Percentiles rank a stretch among this genome's conserved stretches.
Evolutionary conservation across 768 basidiomycete genomes (phyloP).

Genomic region (Psilocybe sp.): DNA sequence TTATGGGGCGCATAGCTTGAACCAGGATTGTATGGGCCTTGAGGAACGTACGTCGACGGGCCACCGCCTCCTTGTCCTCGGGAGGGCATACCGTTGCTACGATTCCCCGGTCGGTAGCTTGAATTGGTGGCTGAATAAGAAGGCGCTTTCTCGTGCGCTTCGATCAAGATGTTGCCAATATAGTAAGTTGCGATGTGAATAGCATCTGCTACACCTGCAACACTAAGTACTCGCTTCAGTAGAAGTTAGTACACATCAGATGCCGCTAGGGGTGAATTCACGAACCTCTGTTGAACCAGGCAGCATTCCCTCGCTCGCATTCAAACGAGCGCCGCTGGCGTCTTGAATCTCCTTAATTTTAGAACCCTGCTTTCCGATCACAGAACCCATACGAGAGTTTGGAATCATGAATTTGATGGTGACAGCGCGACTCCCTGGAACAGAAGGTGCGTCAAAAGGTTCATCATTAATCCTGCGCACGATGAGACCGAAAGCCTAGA

Average conservation of each 20-base stretch:
- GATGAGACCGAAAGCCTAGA: slow-evolving; percentile 95
- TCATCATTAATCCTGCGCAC: slow-evolving; percentile 99
- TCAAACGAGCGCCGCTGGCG: slow-evolving; percentile 92
- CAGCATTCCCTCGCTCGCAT: slow-evolving; percentile 97
- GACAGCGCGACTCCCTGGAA: slow-evolving; percentile 96
- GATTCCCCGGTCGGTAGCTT: slow-evolving; percentile 65
- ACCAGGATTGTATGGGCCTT: slow-evolving; percentile 33
- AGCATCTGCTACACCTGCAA: slow-evolving; percentile 97
- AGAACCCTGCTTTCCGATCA: slow-evolving; percentile 95
- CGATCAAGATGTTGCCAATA: slow-evolving; percentile 95
- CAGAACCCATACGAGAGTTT: slow-evolving; percentile 98
- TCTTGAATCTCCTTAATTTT: slow-evolving; percentile 99
- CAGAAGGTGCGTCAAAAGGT: slow-evolving; percentile 95
- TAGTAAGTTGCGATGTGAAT: slow-evolving; percentile 99
- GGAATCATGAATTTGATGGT: slow-evolving; percentile 99
- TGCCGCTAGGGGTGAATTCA: slow-evolving; percentile 4
- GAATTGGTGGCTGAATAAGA: slow-evolving; percentile 51
- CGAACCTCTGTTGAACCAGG: slow-evolving; percentile 98
- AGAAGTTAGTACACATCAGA: slow-evolving; percentile 12
- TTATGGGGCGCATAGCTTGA: slow-evolving; percentile 46
- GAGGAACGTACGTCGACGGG: slow-evolving; percentile 62
- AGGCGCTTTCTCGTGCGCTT: slow-evolving; percentile 84
- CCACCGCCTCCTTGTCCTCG: slow-evolving; percentile 5
- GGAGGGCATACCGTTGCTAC: slow-evolving; percentile 29
- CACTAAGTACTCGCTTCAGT: slow-evolving; percentile 88